A percentile compares a stretch with the other conserved stretches of the same genome.
These are phyloP conservation scores for Primulina eburnea DNA, from an alignment of 257 asterid species.

Conservation along the genomic window DNA sequence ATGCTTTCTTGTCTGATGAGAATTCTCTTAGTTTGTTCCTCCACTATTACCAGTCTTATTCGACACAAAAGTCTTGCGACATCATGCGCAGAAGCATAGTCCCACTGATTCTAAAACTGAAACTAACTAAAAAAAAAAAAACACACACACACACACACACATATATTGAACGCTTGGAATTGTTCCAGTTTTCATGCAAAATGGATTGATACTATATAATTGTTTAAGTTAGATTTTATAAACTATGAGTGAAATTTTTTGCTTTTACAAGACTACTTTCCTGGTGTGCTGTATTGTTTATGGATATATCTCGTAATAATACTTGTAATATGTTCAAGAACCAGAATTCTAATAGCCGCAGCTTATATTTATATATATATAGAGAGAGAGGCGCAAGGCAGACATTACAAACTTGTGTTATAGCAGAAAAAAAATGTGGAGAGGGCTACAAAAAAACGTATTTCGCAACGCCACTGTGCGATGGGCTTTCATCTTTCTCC, in stretches of 20 bases:
- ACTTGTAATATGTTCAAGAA: not conserved
- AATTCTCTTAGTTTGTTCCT: not conserved
- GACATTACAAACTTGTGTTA: not conserved
- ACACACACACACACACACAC: too few relatives aligned
- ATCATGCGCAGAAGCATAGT: not conserved
- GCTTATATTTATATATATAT: not conserved
- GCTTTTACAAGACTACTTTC: too few relatives aligned
- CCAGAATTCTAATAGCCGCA: not conserved
- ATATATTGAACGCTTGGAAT: not conserved
- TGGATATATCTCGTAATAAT: too few relatives aligned
- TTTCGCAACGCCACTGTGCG: not conserved
- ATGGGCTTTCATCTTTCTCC: conserved; percentile 13
- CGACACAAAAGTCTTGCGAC: not conserved
- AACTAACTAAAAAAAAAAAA: too few relatives aligned
- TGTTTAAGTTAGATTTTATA: too few relatives aligned
- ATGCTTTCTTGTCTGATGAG: not conserved
- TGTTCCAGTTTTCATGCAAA: not conserved
- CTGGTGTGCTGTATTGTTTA: too few relatives aligned
- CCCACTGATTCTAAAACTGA: not conserved
- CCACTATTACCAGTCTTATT: not conserved
- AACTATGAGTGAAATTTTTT: too few relatives aligned
- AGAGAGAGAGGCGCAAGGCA: not conserved
- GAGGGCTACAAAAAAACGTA: not conserved
- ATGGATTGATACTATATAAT: too few relatives aligned
- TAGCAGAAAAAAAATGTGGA: not conserved